Percentiles rank a stretch among this genome's conserved stretches.
Evolutionary conservation across 345 rosid species (phyloP).

Genomic region (Brassica nigra): DNA sequence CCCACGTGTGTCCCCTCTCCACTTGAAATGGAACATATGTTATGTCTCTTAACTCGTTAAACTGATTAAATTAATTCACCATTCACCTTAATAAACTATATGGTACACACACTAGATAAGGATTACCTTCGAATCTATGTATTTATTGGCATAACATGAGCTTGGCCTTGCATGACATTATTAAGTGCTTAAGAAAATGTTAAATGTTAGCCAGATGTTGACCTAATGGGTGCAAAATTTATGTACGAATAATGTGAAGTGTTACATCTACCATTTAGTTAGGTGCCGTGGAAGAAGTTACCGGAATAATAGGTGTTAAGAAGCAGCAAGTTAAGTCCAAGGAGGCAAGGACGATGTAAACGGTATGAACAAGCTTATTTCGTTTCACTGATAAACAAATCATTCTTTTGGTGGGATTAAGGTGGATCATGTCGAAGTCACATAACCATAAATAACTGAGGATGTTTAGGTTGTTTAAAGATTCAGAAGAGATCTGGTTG

Average conservation of each 20-base stretch:
- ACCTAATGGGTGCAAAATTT: neutral
- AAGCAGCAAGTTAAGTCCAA: neutral
- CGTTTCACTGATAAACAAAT: neutral
- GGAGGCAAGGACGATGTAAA: neutral
- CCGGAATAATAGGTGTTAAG: neutral
- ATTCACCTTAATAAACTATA: neutral
- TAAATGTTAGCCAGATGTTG: neutral
- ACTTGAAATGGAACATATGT: constrained; percentile 42
- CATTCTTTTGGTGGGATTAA: neutral
- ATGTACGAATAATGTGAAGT: neutral
- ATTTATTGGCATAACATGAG: constrained; percentile 4
- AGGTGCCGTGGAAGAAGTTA: neutral
- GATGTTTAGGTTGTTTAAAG: neutral
- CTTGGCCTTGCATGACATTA: neutral
- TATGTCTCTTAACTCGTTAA: constrained; percentile 33
- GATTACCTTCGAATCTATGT: neutral
- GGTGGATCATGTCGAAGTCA: neutral
- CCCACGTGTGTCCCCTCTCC: constrained; percentile 48
- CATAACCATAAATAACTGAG: neutral
- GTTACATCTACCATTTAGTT: neutral
- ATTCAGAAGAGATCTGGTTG: neutral
- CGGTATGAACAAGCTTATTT: neutral
- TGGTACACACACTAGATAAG: neutral
- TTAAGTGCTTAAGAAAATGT: neutral
- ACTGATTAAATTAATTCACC: neutral